phyloP scores from a whole-genome alignment of 192 early-diverging fungal genomes.

The Coemansia sp. region DNA sequence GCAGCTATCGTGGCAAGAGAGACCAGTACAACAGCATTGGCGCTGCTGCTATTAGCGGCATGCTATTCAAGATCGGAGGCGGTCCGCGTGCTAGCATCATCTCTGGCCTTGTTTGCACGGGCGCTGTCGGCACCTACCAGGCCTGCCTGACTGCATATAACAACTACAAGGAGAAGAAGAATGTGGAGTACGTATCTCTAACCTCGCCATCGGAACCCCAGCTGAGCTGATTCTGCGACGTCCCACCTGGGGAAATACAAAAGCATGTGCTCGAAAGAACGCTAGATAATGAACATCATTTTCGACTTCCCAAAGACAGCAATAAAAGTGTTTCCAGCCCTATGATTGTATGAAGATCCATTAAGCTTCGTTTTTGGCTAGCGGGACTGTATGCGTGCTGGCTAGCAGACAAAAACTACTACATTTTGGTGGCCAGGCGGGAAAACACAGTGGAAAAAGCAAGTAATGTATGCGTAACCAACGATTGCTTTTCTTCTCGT shows the following conservation, averaged over 20 bases:
- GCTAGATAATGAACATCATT: not conserved
- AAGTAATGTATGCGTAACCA: too few relatives aligned
- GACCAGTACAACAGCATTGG: slow-evolving; percentile 70
- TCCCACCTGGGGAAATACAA: not conserved
- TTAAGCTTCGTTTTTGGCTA: too few relatives aligned
- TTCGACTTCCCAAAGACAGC: not conserved
- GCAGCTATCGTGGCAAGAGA: slow-evolving; percentile 61
- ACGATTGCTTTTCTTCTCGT: too few relatives aligned
- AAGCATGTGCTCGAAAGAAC: not conserved
- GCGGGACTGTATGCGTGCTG: too few relatives aligned
- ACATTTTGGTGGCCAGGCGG: too few relatives aligned
- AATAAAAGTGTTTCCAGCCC: too few relatives aligned
- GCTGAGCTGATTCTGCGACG: slow-evolving; percentile 14
- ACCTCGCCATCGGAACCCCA: slow-evolving; percentile 44
- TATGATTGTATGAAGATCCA: too few relatives aligned
- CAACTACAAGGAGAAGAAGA: slow-evolving; percentile 30
- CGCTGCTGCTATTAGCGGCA: slow-evolving; percentile 74
- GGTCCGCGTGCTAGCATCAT: slow-evolving; percentile 61
- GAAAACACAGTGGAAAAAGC: too few relatives aligned
- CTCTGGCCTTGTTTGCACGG: slow-evolving; percentile 62
- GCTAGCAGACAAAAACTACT: too few relatives aligned
- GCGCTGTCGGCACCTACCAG: slow-evolving; percentile 60
- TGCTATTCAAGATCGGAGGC: slow-evolving; percentile 73
- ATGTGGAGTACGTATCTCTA: slow-evolving; percentile 5
- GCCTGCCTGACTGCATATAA: slow-evolving; percentile 33